Evolutionary conservation across 2,329 filamentous ascomycete genomes (phyloP).

Genomic region (Stachybotrys chartarum): DNA sequence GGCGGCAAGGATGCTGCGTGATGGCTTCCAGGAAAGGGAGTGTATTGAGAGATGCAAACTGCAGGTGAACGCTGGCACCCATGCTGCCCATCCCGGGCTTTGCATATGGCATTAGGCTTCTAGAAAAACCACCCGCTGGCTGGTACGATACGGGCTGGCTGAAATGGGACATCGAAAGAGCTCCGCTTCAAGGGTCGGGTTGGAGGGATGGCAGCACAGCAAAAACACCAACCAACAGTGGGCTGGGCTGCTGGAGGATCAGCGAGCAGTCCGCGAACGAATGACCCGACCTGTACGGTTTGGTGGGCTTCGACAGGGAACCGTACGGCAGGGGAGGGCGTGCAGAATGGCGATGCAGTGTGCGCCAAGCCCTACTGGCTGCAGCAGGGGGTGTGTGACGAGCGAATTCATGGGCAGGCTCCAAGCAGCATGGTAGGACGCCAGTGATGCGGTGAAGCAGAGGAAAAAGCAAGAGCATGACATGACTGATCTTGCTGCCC

Average conservation of each 20-base stretch:
- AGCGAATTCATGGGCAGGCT: not conserved
- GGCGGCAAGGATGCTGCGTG: constrained; percentile 13
- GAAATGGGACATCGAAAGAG: not conserved
- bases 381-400: not conserved
- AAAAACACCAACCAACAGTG: not conserved
- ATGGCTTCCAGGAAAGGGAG: constrained; percentile 10
- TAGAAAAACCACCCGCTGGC: constrained; percentile 7
- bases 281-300: not conserved
- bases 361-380: too few relatives aligned
- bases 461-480: too few relatives aligned
- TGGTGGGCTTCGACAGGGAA: not conserved
- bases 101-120: constrained; percentile 11
- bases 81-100: not conserved
- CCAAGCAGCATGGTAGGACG: not conserved
- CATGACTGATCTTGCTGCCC: too few relatives aligned
- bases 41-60: constrained; percentile 10
- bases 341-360: not conserved
- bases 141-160: not conserved
- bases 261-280: not conserved
- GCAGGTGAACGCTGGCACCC: not conserved
- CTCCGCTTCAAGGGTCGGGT: not conserved
- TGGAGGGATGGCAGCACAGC: not conserved
- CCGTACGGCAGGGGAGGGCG: not conserved
- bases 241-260: not conserved
- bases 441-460: too few relatives aligned